Evolutionary conservation across 2,329 filamentous ascomycete species (phyloP).

Genomic region (Cryphonectria nitschkei): DNA sequence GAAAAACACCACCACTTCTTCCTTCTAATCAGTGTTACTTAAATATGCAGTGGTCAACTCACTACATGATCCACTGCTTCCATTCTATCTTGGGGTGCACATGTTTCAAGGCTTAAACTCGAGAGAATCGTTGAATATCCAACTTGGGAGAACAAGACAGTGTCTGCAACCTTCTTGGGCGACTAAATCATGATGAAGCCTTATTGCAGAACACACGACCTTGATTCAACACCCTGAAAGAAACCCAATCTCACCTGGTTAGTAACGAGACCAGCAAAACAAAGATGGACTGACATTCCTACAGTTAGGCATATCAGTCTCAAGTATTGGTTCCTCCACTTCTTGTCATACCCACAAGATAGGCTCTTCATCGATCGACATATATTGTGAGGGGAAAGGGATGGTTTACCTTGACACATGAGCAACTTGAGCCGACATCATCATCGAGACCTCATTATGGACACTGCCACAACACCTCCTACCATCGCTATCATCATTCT

Average conservation of each 20-base stretch:
- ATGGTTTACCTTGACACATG: neutral
- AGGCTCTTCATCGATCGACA: no score
- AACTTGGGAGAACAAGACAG: neutral
- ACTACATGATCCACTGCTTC: neutral
- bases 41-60: neutral
- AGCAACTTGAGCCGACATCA: neutral
- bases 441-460: neutral
- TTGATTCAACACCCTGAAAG: neutral
- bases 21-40: neutral
- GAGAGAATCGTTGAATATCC: neutral
- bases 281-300: neutral
- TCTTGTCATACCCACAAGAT: no score
- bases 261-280: neutral
- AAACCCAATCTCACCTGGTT: neutral
- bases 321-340: no score
- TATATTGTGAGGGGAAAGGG: neutral
- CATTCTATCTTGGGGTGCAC: neutral
- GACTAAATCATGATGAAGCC: neutral
- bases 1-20: neutral
- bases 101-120: neutral
- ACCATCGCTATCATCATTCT: neutral
- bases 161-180: no score
- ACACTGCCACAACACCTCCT: neutral
- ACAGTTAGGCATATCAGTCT: no score
- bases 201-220: neutral